Conservation (phyloP, 106 monocot species). For the Posidonia australis region DNA sequence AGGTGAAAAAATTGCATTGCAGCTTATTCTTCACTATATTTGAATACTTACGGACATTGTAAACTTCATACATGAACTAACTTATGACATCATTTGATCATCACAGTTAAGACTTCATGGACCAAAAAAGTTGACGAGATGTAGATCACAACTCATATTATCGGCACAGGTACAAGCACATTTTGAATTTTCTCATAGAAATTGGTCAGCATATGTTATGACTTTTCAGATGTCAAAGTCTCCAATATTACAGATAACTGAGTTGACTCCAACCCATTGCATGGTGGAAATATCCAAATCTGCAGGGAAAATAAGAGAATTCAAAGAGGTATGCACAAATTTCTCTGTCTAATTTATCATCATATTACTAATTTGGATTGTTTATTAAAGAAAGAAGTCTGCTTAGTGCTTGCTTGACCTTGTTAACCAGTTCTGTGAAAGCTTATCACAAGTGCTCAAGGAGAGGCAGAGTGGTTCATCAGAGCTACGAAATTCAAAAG, state of each 20-base stretch:
- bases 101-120: constrained; percentile 45
- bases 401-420: too few species aligned
- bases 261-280: constrained; percentile 56
- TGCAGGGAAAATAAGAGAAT: constrained; percentile 31
- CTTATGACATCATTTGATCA: too few species aligned
- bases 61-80: too few species aligned
- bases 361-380: too few species aligned
- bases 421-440: constrained; percentile 42
- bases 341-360: too few species aligned
- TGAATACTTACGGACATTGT: too few species aligned
- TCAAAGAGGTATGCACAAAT: constrained; percentile 35
- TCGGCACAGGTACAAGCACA: constrained; percentile 45
- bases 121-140: constrained; percentile 23
- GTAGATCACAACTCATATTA: constrained; percentile 28
- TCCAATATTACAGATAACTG: constrained; percentile 32
- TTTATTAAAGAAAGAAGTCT: too few species aligned
- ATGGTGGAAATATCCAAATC: constrained; percentile 49
- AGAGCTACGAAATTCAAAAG: too few species aligned
- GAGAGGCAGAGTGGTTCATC: neutral
- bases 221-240: neutral
- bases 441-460: constrained; percentile 35
- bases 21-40: too few species aligned
- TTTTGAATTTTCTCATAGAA: neutral
- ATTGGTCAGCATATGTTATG: too few species aligned
- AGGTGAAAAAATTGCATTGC: constrained; percentile 22